Evolutionary conservation across 192 early-diverging fungal genomes (phyloP), one percentile per base, ranked within the genome.

Genomic region (Coemansia sp.): DNA sequence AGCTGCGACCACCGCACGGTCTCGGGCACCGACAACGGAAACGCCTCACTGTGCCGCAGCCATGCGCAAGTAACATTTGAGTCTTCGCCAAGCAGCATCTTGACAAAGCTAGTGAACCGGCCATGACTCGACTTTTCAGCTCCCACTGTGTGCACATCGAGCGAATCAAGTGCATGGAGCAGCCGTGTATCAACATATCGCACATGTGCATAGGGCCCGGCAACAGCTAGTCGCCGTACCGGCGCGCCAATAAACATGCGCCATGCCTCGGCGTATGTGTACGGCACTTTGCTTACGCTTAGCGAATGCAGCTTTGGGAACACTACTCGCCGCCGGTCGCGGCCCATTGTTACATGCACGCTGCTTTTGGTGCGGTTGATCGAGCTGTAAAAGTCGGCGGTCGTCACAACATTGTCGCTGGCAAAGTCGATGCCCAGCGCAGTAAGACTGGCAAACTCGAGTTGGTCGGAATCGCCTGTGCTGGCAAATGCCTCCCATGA

Each of bases 201-300:
- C 10, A 71, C 51, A 15, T 76, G 74, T 1, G 64, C 68, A 23
- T 64, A 67, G 17, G 63, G 70, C 26, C 74, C 74, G 2, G 74
- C 69, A 1, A 76, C 48, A 1, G 69, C 57, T 11, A 76, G 52
- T 0, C 48, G 61, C 7, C 40, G 48, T 0, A 76, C n/a, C 1
- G 74, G 74, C 28, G 74, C 51, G 8, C 53, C 65, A n/a, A 61
- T 49, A 25, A 76, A 76, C 74, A 76, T 76, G 4, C 60, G 21
- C 74, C 74, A 76, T 5, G 74, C 74, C 6, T 31, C 61, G 4
- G 64, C 24, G 62, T 71, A 76, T 2, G 74, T 67, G 26, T 64
- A 76, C 8, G 74, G 74, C 5, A 76, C 61, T 14, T 44, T 55
- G 31, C 65, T 65, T 0, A 76, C 31, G 1, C 51, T 48, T 14